Evolutionary conservation across 768 basidiomycete genomes (phyloP), one percentile per base, ranked within the genome.

Genomic region (Ramaria sp.): DNA sequence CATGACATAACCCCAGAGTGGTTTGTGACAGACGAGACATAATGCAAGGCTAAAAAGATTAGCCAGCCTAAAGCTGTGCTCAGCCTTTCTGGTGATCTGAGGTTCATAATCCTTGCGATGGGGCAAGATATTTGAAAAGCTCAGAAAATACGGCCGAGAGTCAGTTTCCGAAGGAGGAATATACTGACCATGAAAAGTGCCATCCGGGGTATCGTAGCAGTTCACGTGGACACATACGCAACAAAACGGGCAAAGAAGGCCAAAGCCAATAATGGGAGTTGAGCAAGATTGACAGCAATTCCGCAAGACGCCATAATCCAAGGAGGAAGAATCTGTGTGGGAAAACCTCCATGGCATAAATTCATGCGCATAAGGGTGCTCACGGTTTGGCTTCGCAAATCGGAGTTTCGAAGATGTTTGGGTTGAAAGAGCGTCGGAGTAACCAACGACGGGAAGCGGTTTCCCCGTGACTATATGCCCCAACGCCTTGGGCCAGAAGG

Each of bases 11-110:
- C 88, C 90, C 88, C 89, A 91, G 11, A 91, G 73, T 1, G 90
- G 90, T 43, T 75, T 68, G 19, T 69, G 73, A 66, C 90, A 93
- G 4, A 75, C 64, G 59, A 78, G 75, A 65, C 90, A 93, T 9
- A 85, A 73, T n/a, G 79, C 78, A 7, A 91, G 68, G 24, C 81
- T 85, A 69, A 91, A 91, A 43, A 88, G 67, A 62, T 85, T 90
- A 59, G 82, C 77, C 9, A 69, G 63, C 41, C 69, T 67, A 65
- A 91, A 83, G 1, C 64, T 62, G 63, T 91, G 88, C 33, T 71
- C 65, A 13, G 71, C 70, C 33, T 66, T 63, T 49, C 60, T 61
- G 22, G 68, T 52, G 43, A 59, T 41, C 27, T 60, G 61, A 13
- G 62, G 54, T 20, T 54, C 60, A 17, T 33, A 57, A 15, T 64